Conservation (phyloP, 495 filamentous ascomycete genomes). For the Parachaetomium inaequale region DNA sequence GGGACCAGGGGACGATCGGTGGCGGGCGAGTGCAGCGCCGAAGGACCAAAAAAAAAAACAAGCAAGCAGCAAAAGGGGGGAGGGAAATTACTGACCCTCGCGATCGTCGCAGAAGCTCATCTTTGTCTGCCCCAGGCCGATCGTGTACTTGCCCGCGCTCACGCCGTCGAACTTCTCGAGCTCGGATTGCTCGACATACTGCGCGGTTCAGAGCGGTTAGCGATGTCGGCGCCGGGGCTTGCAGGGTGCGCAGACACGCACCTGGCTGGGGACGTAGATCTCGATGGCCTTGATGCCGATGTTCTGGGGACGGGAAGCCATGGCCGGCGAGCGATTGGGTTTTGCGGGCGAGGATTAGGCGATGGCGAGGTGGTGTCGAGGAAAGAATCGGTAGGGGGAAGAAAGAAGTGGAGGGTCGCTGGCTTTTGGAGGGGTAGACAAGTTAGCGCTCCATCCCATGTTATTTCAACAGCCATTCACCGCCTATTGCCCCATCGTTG, state of each 20-base stretch:
- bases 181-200: slow-evolving; percentile 96
- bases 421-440: slow-evolving; percentile 25
- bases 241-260: slow-evolving; percentile 41
- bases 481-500: slow-evolving; percentile 18
- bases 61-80: background rate
- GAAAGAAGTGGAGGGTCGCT: slow-evolving; percentile 17
- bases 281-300: slow-evolving; percentile 99
- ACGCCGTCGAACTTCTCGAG: slow-evolving; percentile 99
- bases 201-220: slow-evolving; percentile 27
- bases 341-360: slow-evolving; percentile 15
- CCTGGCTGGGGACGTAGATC: slow-evolving; percentile 96
- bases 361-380: slow-evolving; percentile 21
- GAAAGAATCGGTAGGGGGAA: slow-evolving; percentile 10
- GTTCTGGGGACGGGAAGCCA: slow-evolving; percentile 89
- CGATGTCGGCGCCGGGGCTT: slow-evolving; percentile 23
- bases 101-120: slow-evolving; percentile 99
- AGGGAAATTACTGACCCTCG: slow-evolving; percentile 65
- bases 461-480: slow-evolving; percentile 27
- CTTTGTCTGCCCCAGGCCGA: slow-evolving; percentile 98
- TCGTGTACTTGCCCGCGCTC: slow-evolving; percentile 92
- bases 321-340: slow-evolving; percentile 47
- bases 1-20: background rate
- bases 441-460: slow-evolving; percentile 24
- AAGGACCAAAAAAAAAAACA: slow-evolving; percentile 1
- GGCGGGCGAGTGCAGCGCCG: background rate